A percentile compares a stretch with the other conserved stretches of the same genome.
Conservation (phyloP, 73 alveolate species). For the Uronychia binucleata region DNA sequence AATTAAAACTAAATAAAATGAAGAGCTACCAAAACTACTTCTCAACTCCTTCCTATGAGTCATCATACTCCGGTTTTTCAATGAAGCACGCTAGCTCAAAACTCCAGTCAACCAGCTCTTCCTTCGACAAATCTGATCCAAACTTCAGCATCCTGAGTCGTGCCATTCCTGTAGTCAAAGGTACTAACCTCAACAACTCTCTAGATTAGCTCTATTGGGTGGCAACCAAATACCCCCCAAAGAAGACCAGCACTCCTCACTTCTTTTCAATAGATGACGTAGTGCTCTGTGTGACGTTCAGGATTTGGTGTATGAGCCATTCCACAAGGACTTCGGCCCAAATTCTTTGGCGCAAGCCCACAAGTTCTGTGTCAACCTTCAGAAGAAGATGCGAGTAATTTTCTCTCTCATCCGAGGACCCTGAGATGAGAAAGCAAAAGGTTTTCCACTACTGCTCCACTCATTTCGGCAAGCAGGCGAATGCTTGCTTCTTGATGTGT, state of each 20-base stretch:
- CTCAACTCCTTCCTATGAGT: background rate
- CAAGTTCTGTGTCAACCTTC: slow-evolving; percentile 53
- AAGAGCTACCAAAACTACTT: background rate
- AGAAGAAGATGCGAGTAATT: slow-evolving; percentile 1
- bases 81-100: no score
- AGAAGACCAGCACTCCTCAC: slow-evolving; percentile 9
- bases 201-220: slow-evolving; percentile 36
- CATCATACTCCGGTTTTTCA: background rate
- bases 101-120: no score
- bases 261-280: slow-evolving; percentile 41
- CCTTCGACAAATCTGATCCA: background rate
- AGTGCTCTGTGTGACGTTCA: background rate
- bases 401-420: slow-evolving; percentile 43
- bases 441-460: slow-evolving; percentile 62
- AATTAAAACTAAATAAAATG: background rate
- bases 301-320: slow-evolving; percentile 65
- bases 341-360: slow-evolving; percentile 54
- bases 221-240: slow-evolving; percentile 38
- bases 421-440: slow-evolving; percentile 48
- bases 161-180: slow-evolving; percentile 7
- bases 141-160: background rate
- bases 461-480: slow-evolving; percentile 72
- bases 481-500: slow-evolving; percentile 78
- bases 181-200: background rate
- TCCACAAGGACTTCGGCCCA: slow-evolving; percentile 78